These are phyloP conservation scores for Termitomyces sp. DNA, from an alignment of 768 basidiomycete species.

Conservation along the genomic window DNA sequence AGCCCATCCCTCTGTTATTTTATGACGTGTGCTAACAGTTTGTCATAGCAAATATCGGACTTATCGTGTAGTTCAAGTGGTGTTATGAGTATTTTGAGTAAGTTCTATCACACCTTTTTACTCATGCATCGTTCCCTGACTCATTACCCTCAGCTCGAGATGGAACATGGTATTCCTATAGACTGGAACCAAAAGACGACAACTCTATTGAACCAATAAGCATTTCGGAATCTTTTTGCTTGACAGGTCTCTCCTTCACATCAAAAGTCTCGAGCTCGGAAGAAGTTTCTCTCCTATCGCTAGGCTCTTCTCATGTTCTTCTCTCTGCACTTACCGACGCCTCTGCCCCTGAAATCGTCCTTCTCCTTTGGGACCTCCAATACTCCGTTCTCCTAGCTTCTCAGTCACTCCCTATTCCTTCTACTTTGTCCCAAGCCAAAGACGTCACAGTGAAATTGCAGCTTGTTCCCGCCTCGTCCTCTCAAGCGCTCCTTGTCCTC, in stretches of 20 bases:
- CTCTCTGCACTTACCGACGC: slow-evolving; percentile 37
- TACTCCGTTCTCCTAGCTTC: slow-evolving; percentile 59
- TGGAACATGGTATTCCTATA: slow-evolving; percentile 36
- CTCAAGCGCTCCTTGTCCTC: slow-evolving; percentile 48
- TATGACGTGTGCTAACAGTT: slow-evolving; percentile 3
- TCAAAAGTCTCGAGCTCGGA: slow-evolving; percentile 13
- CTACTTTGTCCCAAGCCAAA: slow-evolving; percentile 26
- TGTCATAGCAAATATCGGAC: slow-evolving; percentile 27
- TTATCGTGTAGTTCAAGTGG: slow-evolving; percentile 43
- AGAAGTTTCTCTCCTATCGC: slow-evolving; percentile 35
- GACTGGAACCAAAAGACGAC: slow-evolving; percentile 21
- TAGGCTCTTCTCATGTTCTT: slow-evolving; percentile 54
- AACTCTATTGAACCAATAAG: slow-evolving; percentile 19
- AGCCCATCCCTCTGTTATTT: not conserved
- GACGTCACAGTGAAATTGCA: slow-evolving; percentile 22
- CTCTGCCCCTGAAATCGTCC: slow-evolving; percentile 36
- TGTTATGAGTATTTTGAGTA: slow-evolving; percentile 44
- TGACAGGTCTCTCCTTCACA: slow-evolving; percentile 25
- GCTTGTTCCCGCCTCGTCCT: slow-evolving; percentile 27
- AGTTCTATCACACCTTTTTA: slow-evolving; percentile 12
- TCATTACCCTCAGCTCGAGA: slow-evolving; percentile 28
- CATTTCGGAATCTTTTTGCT: slow-evolving; percentile 22
- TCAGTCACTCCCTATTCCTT: slow-evolving; percentile 44
- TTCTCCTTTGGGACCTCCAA: slow-evolving; percentile 66
- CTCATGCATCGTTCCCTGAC: not conserved